Base-by-base conservation (phyloP, 2,329 filamentous ascomycete species). In the Aspergillus quadricinctus region DNA sequence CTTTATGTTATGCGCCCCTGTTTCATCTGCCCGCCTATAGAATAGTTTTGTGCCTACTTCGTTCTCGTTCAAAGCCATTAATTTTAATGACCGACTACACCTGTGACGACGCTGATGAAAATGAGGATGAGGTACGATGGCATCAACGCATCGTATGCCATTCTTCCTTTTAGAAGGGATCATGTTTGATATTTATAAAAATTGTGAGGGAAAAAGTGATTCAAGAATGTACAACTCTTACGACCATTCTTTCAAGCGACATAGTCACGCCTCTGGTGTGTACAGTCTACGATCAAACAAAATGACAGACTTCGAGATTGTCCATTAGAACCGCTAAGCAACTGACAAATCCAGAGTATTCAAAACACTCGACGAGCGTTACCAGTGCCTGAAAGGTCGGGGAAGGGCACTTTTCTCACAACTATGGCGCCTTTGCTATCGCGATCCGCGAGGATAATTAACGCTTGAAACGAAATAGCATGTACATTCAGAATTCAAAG, bases 21-120 rank as follows among this genome's bases (percentile, higher is more conserved):
- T n/a, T 58, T 6, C 5, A 37, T 60, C 35, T 60, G 31, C 48
- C 48, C 49, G 40, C 35, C 41, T 55, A 19, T 54, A 53, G 40
- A 54, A 45, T 23, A 49, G 41, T 21, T 41, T n/a, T 14, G 17
- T 49, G 37, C 46, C 11, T 45, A 23, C 35, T 48, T 21, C 27
- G 25, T 49, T 52, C 17, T 29, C 35, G 41, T 53, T 56, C 49
- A 46, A 37, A 50, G 52, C 50, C 52, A 58, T 50, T 23, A 35
- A 35, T 31, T 55, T n/a, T 25, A 40, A 40, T 40, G 49, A 50
- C 49, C 27, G 23, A 9, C 11, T 27, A 25, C 21, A 50, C 23
- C 35, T 50, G 35, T 50, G 49, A 50, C 23, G 49, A 50, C 29
- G 29, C 17, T 50, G 43, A 50, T 50, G 49, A 50, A 37, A 50